phyloP scores from a whole-genome alignment of 176 grass and related monocot genomes.

The Triticum dicoccoides region DNA sequence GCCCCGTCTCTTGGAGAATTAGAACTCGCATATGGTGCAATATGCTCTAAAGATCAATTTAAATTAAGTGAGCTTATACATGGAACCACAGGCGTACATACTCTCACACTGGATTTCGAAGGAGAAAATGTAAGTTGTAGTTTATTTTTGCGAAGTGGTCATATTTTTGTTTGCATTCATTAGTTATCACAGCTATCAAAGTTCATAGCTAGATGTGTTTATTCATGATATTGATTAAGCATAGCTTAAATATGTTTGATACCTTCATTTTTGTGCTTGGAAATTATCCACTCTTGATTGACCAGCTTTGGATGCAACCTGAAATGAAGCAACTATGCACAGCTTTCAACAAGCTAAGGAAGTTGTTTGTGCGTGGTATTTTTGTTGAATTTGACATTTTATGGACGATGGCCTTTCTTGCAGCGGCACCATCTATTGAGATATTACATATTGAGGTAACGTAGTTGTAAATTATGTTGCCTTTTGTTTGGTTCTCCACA shows the following conservation, averaged over 20 bases:
- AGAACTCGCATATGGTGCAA: neutral
- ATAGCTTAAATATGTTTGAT: too few species aligned
- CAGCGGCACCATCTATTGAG: neutral
- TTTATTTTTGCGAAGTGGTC: too few species aligned
- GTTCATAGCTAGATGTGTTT: too few species aligned
- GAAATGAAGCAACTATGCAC: constrained; percentile 1
- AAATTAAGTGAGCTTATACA: neutral
- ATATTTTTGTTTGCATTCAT: too few species aligned
- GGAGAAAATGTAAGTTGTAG: too few species aligned
- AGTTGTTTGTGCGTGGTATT: neutral
- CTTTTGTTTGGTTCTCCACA: neutral
- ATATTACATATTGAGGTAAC: neutral
- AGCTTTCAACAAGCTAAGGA: constrained; percentile 2
- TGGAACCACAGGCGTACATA: neutral
- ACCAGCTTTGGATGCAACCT: neutral
- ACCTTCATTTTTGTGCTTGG: too few species aligned
- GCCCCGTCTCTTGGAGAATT: neutral
- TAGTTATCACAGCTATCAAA: too few species aligned
- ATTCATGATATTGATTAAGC: too few species aligned
- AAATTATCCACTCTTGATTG: too few species aligned
- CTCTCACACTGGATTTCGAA: too few species aligned
- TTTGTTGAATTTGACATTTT: constrained; percentile 9
- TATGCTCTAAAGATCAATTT: neutral
- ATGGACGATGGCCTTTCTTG: neutral
- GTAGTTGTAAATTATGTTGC: neutral